Conservation (phyloP, 2,329 filamentous ascomycete genomes). For the Escovopsis sp. region DNA sequence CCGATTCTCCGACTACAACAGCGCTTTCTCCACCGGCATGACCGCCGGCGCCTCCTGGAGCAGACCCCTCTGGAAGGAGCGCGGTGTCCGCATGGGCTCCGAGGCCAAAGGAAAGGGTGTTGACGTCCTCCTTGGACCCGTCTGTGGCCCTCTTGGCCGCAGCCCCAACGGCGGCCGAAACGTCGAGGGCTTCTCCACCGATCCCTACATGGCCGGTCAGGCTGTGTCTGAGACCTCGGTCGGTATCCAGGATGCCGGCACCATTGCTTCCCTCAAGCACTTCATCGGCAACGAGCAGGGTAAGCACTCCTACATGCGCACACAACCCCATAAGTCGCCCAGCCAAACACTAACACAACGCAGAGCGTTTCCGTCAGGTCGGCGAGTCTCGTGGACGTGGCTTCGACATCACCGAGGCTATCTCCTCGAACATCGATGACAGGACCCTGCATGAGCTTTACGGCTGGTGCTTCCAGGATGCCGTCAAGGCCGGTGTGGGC, state of each 20-base stretch:
- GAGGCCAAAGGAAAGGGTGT: conserved; percentile 66
- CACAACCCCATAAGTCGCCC: too few species aligned
- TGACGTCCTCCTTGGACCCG: conserved; percentile 50
- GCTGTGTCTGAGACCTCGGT: conserved; percentile 58
- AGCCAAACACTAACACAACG: too few species aligned
- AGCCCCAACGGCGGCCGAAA: conserved; percentile 34
- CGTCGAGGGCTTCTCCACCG: conserved; percentile 56
- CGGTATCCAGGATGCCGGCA: conserved; percentile 69
- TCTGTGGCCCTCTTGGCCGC: conserved; percentile 32
- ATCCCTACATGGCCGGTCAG: conserved; percentile 60
- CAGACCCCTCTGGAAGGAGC: conserved; percentile 45
- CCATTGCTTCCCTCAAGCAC: conserved; percentile 75
- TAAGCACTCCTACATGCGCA: conserved; percentile 4
- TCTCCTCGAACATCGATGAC: conserved; percentile 53
- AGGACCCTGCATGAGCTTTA: conserved; percentile 64
- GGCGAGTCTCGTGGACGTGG: conserved; percentile 38
- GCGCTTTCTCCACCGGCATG: conserved; percentile 65
- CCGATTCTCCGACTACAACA: conserved; percentile 63
- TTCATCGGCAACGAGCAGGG: conserved; percentile 58
- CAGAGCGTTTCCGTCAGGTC: conserved; percentile 56
- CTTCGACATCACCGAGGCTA: conserved; percentile 44
- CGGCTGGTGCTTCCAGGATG: conserved; percentile 65
- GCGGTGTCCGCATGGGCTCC: conserved; percentile 32
- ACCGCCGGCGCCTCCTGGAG: conserved; percentile 78
- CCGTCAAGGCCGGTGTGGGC: conserved; percentile 51